Conservation (phyloP, 2,329 filamentous ascomycete genomes). For the Byssothecium circinans region DNA sequence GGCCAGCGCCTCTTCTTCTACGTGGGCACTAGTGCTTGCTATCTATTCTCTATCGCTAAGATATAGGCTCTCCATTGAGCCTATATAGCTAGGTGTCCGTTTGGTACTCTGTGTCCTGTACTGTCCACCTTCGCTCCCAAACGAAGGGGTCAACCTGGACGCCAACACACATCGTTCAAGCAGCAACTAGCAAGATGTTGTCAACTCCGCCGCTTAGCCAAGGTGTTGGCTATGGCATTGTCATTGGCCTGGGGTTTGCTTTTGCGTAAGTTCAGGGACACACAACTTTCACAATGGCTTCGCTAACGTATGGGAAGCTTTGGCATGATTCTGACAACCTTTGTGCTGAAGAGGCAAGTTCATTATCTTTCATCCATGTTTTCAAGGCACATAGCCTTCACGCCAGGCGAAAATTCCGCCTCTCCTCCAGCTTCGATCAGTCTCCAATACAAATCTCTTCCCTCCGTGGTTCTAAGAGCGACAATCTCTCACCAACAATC, state of each 20-base stretch:
- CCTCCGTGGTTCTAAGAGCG: too few relatives aligned
- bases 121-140: constrained; percentile 1
- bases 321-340: constrained; percentile 74
- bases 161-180: neutral
- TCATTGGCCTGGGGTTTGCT: constrained; percentile 71
- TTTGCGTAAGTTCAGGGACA: constrained; percentile 58
- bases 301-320: constrained; percentile 44
- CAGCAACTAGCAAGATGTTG: constrained; percentile 2
- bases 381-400: too few relatives aligned
- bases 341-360: constrained; percentile 61
- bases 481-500: too few relatives aligned
- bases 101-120: neutral
- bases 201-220: constrained; percentile 50
- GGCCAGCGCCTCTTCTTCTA: constrained; percentile 5
- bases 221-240: constrained; percentile 75
- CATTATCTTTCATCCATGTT: neutral
- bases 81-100: constrained; percentile 17
- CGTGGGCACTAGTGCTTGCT: constrained; percentile 8
- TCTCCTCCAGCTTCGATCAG: too few relatives aligned
- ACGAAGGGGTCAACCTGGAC: constrained; percentile 1
- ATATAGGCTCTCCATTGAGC: constrained; percentile 7
- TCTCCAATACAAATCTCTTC: too few relatives aligned
- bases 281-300: neutral
- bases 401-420: too few relatives aligned
- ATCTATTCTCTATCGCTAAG: neutral